phyloP scores from a whole-genome alignment of 1,139 yeast species.

The Blastobotrys illinoisensis region DNA sequence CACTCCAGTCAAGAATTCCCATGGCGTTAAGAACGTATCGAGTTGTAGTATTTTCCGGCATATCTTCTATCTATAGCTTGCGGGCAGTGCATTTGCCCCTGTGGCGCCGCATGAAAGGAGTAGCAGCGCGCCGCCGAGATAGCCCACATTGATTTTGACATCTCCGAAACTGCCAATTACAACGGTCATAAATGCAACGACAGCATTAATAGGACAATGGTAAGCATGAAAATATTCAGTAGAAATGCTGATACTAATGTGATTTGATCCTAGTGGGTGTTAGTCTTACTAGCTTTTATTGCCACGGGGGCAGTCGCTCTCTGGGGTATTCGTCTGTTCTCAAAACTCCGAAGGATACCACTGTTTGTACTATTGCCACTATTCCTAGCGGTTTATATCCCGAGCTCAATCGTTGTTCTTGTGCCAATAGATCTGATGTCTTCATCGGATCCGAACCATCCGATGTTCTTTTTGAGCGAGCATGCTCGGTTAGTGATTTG shows the following conservation, averaged over 20 bases:
- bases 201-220: not conserved
- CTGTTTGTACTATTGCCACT: constrained; percentile 38
- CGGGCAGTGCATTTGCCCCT: not conserved
- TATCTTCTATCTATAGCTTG: too few species aligned
- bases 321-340: constrained; percentile 34
- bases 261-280: constrained; percentile 20
- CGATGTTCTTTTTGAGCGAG: constrained; percentile 41
- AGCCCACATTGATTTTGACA: not conserved
- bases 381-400: constrained; percentile 46
- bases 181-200: not conserved
- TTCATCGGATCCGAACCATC: constrained; percentile 25
- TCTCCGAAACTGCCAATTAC: not conserved
- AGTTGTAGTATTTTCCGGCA: too few species aligned
- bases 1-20: too few species aligned
- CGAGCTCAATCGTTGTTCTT: constrained; percentile 49
- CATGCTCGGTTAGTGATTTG: constrained; percentile 52
- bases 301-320: constrained; percentile 33
- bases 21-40: too few species aligned
- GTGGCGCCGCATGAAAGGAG: not conserved
- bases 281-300: constrained; percentile 33
- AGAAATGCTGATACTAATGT: not conserved
- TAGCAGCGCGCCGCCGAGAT: not conserved
- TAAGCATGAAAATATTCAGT: not conserved
- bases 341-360: constrained; percentile 37
- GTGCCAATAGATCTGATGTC: constrained; percentile 52